These are phyloP conservation scores for Fusarium xylarioides DNA, from an alignment of 2,329 filamentous ascomycete genomes.

Conservation along the genomic window DNA sequence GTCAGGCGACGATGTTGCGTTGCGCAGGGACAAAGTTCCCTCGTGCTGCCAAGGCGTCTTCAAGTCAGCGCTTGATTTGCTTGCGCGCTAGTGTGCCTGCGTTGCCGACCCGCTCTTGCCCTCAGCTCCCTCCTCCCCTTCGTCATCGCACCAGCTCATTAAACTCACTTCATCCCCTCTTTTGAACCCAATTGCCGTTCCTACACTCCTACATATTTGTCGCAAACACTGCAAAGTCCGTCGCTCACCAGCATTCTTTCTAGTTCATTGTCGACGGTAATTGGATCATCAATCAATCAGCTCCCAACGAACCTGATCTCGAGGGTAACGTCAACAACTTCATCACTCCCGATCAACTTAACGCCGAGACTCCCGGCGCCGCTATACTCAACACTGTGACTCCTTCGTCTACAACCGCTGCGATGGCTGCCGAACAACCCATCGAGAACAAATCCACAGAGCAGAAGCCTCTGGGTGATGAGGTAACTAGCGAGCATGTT, in stretches of 20 bases:
- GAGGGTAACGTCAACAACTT: conserved; percentile 94
- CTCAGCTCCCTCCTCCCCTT: conserved; percentile 26
- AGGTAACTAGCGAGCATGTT: conserved; percentile 27
- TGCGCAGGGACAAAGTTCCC: conserved; percentile 16
- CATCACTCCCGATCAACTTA: conserved; percentile 77
- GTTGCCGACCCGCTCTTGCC: conserved; percentile 31
- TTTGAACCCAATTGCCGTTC: conserved; percentile 36
- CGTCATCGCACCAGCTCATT: conserved; percentile 35
- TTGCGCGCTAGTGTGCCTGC: conserved; percentile 41
- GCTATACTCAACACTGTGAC: conserved; percentile 72
- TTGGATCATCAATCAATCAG: conserved; percentile 85
- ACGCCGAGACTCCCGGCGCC: conserved; percentile 55
- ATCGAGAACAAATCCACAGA: conserved; percentile 54
- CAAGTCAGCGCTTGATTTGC: conserved; percentile 35
- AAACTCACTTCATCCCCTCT: conserved; percentile 29
- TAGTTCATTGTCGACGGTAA: conserved; percentile 95
- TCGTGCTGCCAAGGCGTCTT: conserved; percentile 27
- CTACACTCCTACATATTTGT: conserved; percentile 14
- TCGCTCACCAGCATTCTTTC: conserved; percentile 39
- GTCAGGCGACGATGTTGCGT: conserved; percentile 18
- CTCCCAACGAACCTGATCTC: conserved; percentile 83
- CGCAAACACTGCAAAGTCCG: conserved; percentile 2
- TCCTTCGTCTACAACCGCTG: conserved; percentile 76
- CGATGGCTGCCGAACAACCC: conserved; percentile 67
- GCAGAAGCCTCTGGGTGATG: conserved; percentile 36